Conservation (phyloP, 2,329 filamentous ascomycete species). For the Rhynchosporium agropyri region DNA sequence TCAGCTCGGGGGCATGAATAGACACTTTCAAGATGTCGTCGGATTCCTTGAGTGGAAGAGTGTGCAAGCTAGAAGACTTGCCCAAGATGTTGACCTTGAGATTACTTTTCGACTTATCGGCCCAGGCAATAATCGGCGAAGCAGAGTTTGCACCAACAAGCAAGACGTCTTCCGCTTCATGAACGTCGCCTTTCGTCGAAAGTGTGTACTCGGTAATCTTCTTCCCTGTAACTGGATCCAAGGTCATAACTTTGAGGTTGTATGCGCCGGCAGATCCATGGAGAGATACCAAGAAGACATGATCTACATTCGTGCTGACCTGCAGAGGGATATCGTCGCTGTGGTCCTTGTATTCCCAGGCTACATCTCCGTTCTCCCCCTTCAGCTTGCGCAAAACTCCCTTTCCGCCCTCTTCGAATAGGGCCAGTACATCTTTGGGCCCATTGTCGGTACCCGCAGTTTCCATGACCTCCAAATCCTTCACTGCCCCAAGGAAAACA, state of each 20-base stretch:
- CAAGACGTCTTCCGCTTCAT: constrained; percentile 64
- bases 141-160: constrained; percentile 77
- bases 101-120: constrained; percentile 61
- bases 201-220: constrained; percentile 72
- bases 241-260: constrained; percentile 72
- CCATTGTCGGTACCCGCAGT: constrained; percentile 55
- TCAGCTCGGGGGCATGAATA: constrained; percentile 73
- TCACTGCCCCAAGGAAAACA: constrained; percentile 59
- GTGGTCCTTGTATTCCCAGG: constrained; percentile 76
- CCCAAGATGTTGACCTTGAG: constrained; percentile 74
- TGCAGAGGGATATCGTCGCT: constrained; percentile 75
- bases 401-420: constrained; percentile 60
- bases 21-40: constrained; percentile 58
- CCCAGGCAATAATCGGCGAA: constrained; percentile 75
- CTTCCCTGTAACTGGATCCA: constrained; percentile 74
- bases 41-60: constrained; percentile 53
- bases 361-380: constrained; percentile 69
- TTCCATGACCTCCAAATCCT: constrained; percentile 76
- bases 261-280: constrained; percentile 71
- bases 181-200: constrained; percentile 74
- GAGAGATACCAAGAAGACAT: constrained; percentile 77
- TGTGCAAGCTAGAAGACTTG: constrained; percentile 55
- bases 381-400: constrained; percentile 71
- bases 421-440: constrained; percentile 70
- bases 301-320: constrained; percentile 66